Conservation (phyloP, 805 yeast species). For the Candida qinlingensis region DNA sequence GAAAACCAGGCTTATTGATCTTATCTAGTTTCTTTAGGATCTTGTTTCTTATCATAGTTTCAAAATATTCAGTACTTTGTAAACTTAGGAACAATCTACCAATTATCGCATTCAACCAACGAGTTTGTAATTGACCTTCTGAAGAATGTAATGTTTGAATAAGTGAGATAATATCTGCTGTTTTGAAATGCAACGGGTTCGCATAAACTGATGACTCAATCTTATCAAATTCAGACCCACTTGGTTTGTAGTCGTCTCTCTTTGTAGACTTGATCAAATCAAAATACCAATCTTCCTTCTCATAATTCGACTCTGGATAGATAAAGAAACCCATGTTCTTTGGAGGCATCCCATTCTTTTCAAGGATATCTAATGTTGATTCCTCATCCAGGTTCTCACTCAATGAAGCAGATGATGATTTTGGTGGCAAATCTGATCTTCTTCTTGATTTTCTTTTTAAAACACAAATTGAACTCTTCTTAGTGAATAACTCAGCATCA, state of each 20-base stretch:
- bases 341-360: conserved; percentile 25
- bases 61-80: conserved; percentile 65
- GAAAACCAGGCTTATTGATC: conserved; percentile 80
- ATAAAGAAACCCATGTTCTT: conserved; percentile 45
- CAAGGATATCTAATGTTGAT: conserved; percentile 21
- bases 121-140: conserved; percentile 75
- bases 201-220: conserved; percentile 65
- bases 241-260: conserved; percentile 22
- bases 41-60: conserved; percentile 48
- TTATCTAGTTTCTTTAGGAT: conserved; percentile 70
- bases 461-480: conserved; percentile 73
- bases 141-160: conserved; percentile 76
- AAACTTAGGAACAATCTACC: conserved; percentile 79
- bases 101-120: conserved; percentile 85
- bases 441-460: conserved; percentile 39
- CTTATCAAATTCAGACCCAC: conserved; percentile 24
- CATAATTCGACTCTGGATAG: conserved; percentile 71
- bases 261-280: conserved; percentile 75
- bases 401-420: conserved; percentile 25
- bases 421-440: conserved; percentile 29
- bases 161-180: conserved; percentile 65
- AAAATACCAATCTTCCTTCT: conserved; percentile 93
- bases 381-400: conserved; percentile 5
- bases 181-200: conserved; percentile 62
- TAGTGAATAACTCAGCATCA: conserved; percentile 79